Evolutionary conservation across 2,329 filamentous ascomycete species (phyloP), one percentile per base, ranked within the genome.

Genomic region (Fusarium abutilonis): DNA sequence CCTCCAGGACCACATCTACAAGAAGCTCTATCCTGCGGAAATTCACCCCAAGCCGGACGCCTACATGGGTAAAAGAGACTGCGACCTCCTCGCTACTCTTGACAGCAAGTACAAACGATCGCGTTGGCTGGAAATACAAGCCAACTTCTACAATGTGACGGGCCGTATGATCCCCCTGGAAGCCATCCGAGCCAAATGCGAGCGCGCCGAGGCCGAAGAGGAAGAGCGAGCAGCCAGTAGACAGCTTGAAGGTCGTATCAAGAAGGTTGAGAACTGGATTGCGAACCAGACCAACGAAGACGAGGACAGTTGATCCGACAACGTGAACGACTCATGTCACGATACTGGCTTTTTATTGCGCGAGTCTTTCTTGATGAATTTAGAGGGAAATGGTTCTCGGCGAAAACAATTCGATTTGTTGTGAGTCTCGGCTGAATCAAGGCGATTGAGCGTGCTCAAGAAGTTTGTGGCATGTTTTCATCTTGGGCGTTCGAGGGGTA

Each of bases 61-160:
- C 19, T 51, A 67, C 60, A 70, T 75, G 31, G 62, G 65, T 44
- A 56, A 68, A 45, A 62, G 61, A 17, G 76, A 79, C 56, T 75
- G 74, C 31, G 65, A 70, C 13, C 66, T 79, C 5, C 72, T 81
- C 4, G 76, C 71, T 3, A 52, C 73, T 7, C 63, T 78, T 2
- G 73, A 77, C 26, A 73, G 71, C 56, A 71, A 72, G 47, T 70
- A 73, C 34, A 70, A 73, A 42, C 67, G 59, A 17, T 69, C 69
- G 26, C 72, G 71, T 21, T 80, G 77, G 76, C 69, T 79, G 1
- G 75, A 79, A 56, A 75, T 80, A 69, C 79, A 81, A 58, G 76
- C 78, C 28, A 76, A 75, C 44, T 80, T 81, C 50, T 77, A 72
- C 67, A 80, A 80, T 54, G 75, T 69, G 40, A 80, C 78, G 0